Percentiles rank a stretch among this genome's conserved stretches.
phyloP scores from a whole-genome alignment of 148 eudicot genomes.

The Heliamphora exappendiculata region DNA sequence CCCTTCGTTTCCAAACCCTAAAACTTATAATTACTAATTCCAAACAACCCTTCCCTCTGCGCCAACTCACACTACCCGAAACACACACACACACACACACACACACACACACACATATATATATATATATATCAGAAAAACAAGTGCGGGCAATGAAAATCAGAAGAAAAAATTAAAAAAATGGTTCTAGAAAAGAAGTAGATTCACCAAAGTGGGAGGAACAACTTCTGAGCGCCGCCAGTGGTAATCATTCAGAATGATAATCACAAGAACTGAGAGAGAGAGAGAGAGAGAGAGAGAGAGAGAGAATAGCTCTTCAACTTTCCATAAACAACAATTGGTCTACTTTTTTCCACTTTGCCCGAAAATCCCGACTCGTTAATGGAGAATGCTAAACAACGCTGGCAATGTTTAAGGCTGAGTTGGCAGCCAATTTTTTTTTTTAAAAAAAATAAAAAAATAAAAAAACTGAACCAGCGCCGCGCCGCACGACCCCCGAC shows the following conservation, averaged over 20 bases:
- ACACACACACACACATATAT: background rate
- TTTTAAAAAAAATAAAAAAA: too few relatives aligned
- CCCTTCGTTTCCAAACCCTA: conserved; percentile 16
- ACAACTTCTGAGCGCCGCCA: conserved; percentile 50
- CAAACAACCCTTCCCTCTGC: background rate
- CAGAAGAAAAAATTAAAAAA: background rate
- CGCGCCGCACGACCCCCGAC: too few relatives aligned
- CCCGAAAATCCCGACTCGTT: conserved; percentile 20
- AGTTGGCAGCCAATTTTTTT: too few relatives aligned
- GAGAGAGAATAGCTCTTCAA: conserved; percentile 3
- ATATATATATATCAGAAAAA: background rate
- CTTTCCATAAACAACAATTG: conserved; percentile 16
- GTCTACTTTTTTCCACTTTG: conserved; percentile 1
- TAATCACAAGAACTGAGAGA: conserved; percentile 11
- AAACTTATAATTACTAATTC: conserved; percentile 4
- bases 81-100: background rate
- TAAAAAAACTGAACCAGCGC: too few relatives aligned
- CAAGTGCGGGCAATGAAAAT: background rate
- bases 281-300: conserved; percentile 7
- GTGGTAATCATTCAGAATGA: conserved; percentile 45
- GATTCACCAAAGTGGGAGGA: conserved; percentile 36
- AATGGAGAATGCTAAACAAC: too few relatives aligned
- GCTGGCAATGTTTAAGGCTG: too few relatives aligned
- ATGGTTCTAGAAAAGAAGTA: background rate
- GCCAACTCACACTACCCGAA: background rate